phyloP scores from a whole-genome alignment of 805 yeast species.

The Kodamaea neixiangensis region DNA sequence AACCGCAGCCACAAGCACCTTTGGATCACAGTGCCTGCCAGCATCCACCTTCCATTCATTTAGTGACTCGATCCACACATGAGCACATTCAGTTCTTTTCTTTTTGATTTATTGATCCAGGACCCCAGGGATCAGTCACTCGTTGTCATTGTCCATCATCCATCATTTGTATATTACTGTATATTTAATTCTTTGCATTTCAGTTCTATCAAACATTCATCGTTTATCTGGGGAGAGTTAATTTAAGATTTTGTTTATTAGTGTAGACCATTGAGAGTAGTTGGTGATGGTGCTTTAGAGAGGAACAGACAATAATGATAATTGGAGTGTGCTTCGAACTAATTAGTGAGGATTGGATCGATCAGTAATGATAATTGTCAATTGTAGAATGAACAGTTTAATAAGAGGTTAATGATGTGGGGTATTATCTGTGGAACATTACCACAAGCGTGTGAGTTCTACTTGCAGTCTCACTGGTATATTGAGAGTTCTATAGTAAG shows the following conservation, averaged over 20 bases:
- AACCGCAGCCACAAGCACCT: constrained; percentile 6
- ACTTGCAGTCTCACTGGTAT: too few species aligned
- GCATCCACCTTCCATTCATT: constrained; percentile 37
- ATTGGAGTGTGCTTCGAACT: too few species aligned
- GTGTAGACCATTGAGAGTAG: neutral
- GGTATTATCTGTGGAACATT: neutral
- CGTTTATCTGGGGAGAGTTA: neutral
- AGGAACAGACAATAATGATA: too few species aligned
- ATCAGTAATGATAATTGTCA: too few species aligned
- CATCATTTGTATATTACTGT: constrained; percentile 1
- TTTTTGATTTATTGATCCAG: neutral
- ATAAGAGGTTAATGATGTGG: neutral
- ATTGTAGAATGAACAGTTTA: neutral
- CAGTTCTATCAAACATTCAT: neutral
- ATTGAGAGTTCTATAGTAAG: too few species aligned
- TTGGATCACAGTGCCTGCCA: constrained; percentile 22
- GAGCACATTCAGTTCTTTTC: constrained; percentile 6
- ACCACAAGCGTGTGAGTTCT: too few species aligned
- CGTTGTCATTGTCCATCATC: neutral
- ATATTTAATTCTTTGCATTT: constrained; percentile 3
- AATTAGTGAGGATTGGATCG: too few species aligned
- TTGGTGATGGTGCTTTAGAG: too few species aligned
- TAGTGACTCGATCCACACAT: constrained; percentile 35
- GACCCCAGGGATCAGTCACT: neutral
- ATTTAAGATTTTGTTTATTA: neutral